Base-by-base conservation (phyloP, 352 stramenopile species). In the Pythium grandisporangium region DNA sequence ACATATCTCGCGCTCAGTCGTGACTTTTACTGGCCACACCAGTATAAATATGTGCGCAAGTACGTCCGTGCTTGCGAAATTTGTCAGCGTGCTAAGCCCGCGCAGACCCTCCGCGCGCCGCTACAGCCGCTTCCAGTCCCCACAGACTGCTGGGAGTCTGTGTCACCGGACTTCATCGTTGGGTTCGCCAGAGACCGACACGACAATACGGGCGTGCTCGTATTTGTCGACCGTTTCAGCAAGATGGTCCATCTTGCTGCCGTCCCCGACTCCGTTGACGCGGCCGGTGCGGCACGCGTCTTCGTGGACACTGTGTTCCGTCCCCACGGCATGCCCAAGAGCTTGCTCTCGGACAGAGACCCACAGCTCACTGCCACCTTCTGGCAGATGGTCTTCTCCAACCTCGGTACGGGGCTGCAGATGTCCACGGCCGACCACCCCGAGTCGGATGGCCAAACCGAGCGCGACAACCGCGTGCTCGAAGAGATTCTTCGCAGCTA, bases 111-210 rank as follows among this genome's bases (percentile, higher is more conserved):
- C 5, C 37, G 33, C 4, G 49, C 48, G 4, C 48, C 49, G n/a
- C 16, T 58, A n/a, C n/a, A n/a, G n/a, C n/a, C n/a, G n/a, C n/a
- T n/a, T n/a, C n/a, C n/a, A n/a, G n/a, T n/a, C n/a, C n/a, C n/a
- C n/a, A n/a, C n/a, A n/a, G n/a, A n/a, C 12, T 33, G 27, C 27
- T 55, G 40, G 49, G 3, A 59, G 33, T 47, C 38, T 23, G 30
- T 63, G 0, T 42, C 24, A 5, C 48, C 57, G 51, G 51, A 65
- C 48, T 61, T 61, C 21, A 26, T 59, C 24, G 53, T 58, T 16
- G 34, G 37, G 0, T 24, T 58, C 30, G 42, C 43, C 20, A 21
- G 13, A 14, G 30, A 58, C 20, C 4, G 8, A 5, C 7, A 25
- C 4, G 16, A 37, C 5, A 25, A 27, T 12, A 51, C 40, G 7